A percentile compares a stretch with the other conserved stretches of the same genome.
These are phyloP conservation scores for Penicillium parvum DNA, from an alignment of 495 filamentous ascomycete species.

Conservation along the genomic window DNA sequence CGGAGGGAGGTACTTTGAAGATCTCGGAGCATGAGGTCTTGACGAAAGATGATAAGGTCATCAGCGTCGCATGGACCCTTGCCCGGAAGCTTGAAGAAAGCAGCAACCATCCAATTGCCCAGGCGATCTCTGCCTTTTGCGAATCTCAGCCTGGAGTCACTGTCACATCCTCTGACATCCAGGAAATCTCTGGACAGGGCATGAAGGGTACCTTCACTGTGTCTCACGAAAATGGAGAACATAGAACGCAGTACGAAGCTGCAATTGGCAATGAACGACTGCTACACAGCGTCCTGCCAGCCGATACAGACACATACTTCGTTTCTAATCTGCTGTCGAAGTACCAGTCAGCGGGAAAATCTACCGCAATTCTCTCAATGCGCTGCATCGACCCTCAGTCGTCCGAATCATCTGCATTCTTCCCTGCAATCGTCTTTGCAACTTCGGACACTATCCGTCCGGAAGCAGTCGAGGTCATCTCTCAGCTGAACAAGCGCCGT, in stretches of 20 bases:
- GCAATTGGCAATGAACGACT: slow-evolving; percentile 82
- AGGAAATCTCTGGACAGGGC: slow-evolving; percentile 79
- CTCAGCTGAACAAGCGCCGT: slow-evolving; percentile 56
- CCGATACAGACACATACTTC: slow-evolving; percentile 30
- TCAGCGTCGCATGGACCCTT: slow-evolving; percentile 45
- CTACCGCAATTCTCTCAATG: slow-evolving; percentile 64
- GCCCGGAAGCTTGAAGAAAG: slow-evolving; percentile 70
- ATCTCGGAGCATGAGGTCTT: slow-evolving; percentile 69
- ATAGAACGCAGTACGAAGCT: slow-evolving; percentile 49
- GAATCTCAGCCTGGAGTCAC: slow-evolving; percentile 27
- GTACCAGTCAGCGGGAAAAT: slow-evolving; percentile 71
- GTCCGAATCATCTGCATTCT: slow-evolving; percentile 35
- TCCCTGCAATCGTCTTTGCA: slow-evolving; percentile 65
- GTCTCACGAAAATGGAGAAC: slow-evolving; percentile 15
- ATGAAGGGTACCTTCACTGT: slow-evolving; percentile 64
- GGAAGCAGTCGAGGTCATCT: slow-evolving; percentile 64
- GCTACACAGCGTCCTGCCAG: slow-evolving; percentile 40
- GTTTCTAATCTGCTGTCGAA: slow-evolving; percentile 47
- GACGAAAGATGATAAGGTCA: slow-evolving; percentile 31
- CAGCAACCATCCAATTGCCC: slow-evolving; percentile 84
- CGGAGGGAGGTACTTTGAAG: slow-evolving; percentile 72
- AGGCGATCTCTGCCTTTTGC: slow-evolving; percentile 71
- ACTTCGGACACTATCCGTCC: slow-evolving; percentile 72
- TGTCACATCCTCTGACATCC: slow-evolving; percentile 46
- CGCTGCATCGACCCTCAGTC: slow-evolving; percentile 20